Base-by-base conservation (phyloP, 768 basidiomycete species). In the Suillus cothurnatus region DNA sequence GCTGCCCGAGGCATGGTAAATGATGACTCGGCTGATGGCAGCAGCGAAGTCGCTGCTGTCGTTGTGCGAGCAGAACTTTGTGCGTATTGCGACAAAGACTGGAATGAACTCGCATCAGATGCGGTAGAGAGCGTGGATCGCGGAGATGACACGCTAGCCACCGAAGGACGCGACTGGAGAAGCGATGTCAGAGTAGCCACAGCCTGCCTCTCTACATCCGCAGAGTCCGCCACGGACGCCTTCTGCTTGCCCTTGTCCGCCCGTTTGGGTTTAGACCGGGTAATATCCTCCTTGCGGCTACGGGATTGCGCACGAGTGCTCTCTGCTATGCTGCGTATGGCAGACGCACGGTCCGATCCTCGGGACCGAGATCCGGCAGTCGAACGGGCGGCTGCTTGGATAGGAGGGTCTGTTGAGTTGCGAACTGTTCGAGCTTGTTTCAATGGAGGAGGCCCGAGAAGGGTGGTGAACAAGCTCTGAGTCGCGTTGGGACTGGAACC, bases 401-500 rank as follows among this genome's bases (percentile, higher is more conserved):
- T 76, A 21, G 89, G 91, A 36, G 90, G 90, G 71, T 90, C 90
- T 58, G 77, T 78, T 14, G 86, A 86, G 72, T 92, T 92, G 70
- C 89, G 88, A 64, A 93, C 87, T n/a, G 92, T 93, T 59, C 91
- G 83, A 58, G 90, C 90, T 68, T 87, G 88, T 77, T 91, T 91
- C 32, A 85, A 76, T 15, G 90, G 86, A n/a, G 91, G 90, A 34
- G 88, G 89, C 36, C 90, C 89, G 65, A 94, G 84, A 62, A 94
- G 86, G 67, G 91, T 88, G 17, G 88, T 79, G 71, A 88, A 94
- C 63, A 94, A 81, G 72, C 82, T 92, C 73, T 87, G 87, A 53
- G 80, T 69, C 12, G 79, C 82, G 74, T 79, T 80, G 34, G 76
- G 80, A 71, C 67, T 75, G 74, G 67, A 77, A 60, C 76, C 77